Conservation (phyloP, 1,139 yeast species). For the Saccharomycopsis hybrid region DNA sequence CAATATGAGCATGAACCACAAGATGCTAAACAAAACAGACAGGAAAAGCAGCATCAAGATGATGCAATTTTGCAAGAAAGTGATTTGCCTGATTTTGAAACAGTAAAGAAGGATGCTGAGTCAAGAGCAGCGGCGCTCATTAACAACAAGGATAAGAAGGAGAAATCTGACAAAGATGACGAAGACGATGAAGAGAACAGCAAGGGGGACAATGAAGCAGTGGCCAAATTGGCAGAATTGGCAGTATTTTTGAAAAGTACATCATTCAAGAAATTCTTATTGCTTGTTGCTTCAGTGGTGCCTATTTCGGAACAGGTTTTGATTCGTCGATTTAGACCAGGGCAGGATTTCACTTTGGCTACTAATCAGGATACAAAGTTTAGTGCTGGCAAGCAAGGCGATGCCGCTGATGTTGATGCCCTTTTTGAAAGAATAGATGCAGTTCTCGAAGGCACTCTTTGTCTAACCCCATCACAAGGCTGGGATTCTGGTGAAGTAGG, state of each 20-base stretch:
- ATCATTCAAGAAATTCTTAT: constrained; percentile 67
- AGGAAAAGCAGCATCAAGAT: neutral
- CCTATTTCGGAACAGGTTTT: constrained; percentile 63
- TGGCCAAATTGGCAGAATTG: constrained; percentile 42
- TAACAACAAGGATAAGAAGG: neutral
- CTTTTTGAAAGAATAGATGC: constrained; percentile 27
- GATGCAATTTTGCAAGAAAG: constrained; percentile 15
- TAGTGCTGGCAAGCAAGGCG: constrained; percentile 7
- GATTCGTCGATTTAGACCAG: constrained; percentile 88
- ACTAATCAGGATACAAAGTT: constrained; percentile 40
- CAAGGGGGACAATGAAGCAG: constrained; percentile 25
- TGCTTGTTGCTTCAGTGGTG: constrained; percentile 53
- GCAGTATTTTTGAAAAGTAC: constrained; percentile 52
- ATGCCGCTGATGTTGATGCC: neutral
- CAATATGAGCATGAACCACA: constrained; percentile 21
- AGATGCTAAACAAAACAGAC: constrained; percentile 25
- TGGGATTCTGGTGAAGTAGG: constrained; percentile 90
- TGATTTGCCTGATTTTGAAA: neutral
- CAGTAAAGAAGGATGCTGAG: neutral
- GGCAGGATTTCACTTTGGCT: constrained; percentile 88
- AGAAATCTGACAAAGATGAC: constrained; percentile 33
- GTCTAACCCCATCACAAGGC: constrained; percentile 71
- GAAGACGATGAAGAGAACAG: constrained; percentile 29
- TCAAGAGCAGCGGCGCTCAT: neutral
- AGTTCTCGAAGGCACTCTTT: constrained; percentile 54